Conservation (phyloP, 768 basidiomycete species). For the Rickenella mellea region DNA sequence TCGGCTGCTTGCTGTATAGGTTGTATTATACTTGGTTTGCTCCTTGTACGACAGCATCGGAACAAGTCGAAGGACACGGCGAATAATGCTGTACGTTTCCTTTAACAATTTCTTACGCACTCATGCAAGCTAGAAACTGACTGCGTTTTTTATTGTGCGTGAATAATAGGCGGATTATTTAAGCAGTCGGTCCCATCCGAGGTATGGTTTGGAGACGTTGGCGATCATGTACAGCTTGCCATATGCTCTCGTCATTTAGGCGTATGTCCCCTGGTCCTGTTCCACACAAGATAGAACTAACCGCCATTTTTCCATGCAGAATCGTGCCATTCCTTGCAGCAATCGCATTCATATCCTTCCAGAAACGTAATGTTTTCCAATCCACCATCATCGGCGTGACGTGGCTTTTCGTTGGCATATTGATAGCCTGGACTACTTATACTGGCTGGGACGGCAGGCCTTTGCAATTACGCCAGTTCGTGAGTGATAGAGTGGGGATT, state of each 20-base stretch:
- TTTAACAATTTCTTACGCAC: slow-evolving; percentile 5
- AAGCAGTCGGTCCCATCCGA: slow-evolving; percentile 13
- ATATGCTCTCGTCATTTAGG: slow-evolving; percentile 49
- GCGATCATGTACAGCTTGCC: slow-evolving; percentile 47
- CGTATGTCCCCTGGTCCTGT: slow-evolving; percentile 25
- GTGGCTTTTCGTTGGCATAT: slow-evolving; percentile 18
- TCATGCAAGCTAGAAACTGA: slow-evolving; percentile 6
- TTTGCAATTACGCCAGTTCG: no score
- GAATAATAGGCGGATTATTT: slow-evolving; percentile 18
- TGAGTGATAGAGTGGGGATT: no score
- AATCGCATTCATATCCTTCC: slow-evolving; percentile 23
- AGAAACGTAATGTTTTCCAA: slow-evolving; percentile 14
- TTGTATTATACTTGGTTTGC: slow-evolving; percentile 31
- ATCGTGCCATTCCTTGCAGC: slow-evolving; percentile 28
- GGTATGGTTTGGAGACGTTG: slow-evolving; percentile 37
- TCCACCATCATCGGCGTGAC: slow-evolving; percentile 21
- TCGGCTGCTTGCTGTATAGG: slow-evolving; percentile 33
- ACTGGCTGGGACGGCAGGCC: no score
- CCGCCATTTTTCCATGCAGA: slow-evolving; percentile 13
- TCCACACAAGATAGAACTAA: background rate
- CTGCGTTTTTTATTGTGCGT: slow-evolving; percentile 3
- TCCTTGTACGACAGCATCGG: slow-evolving; percentile 33
- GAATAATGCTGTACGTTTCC: slow-evolving; percentile 24
- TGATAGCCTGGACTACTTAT: slow-evolving; percentile 38
- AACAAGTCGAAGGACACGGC: slow-evolving; percentile 20